A percentile compares a stretch with the other conserved stretches of the same genome.
Conservation (phyloP, 2,329 filamentous ascomycete genomes). For the Arthrinium phaeospermum region DNA sequence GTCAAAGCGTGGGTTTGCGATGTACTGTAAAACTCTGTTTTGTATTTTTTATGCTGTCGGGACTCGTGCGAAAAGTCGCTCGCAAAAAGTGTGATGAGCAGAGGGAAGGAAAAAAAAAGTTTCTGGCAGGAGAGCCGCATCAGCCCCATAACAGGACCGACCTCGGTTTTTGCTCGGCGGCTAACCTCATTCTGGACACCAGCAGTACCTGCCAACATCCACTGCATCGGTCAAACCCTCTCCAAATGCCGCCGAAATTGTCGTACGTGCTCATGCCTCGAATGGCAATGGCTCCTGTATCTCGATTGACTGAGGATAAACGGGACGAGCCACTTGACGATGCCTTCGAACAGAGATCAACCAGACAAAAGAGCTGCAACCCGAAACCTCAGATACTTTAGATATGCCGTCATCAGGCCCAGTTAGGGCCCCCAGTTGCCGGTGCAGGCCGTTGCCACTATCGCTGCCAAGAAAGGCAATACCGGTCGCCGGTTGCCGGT, state of each 20-base stretch:
- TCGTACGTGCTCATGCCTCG: conserved; percentile 12
- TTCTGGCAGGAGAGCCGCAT: conserved; percentile 31
- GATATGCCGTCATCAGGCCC: conserved; percentile 7
- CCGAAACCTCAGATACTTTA: background rate
- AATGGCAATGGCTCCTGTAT: background rate
- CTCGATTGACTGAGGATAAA: background rate
- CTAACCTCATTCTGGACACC: conserved; percentile 25
- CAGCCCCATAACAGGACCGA: conserved; percentile 39
- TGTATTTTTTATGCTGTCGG: background rate
- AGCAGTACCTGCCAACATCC: background rate
- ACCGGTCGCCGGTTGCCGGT: conserved; percentile 14
- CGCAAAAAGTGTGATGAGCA: conserved; percentile 1
- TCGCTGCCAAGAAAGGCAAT: background rate
- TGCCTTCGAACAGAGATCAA: background rate
- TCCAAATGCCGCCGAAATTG: conserved; percentile 25
- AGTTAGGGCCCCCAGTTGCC: background rate
- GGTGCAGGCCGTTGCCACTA: conserved; percentile 14
- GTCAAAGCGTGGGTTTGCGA: background rate
- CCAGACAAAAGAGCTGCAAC: background rate
- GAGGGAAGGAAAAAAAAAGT: background rate
- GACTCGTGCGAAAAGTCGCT: background rate
- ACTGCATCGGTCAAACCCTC: conserved; percentile 20
- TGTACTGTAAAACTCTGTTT: background rate
- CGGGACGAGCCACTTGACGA: background rate
- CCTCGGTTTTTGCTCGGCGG: conserved; percentile 33